A percentile compares a stretch with the other conserved stretches of the same genome.
Evolutionary conservation across 1,139 yeast species (phyloP).

Genomic region (Candida sp.): DNA sequence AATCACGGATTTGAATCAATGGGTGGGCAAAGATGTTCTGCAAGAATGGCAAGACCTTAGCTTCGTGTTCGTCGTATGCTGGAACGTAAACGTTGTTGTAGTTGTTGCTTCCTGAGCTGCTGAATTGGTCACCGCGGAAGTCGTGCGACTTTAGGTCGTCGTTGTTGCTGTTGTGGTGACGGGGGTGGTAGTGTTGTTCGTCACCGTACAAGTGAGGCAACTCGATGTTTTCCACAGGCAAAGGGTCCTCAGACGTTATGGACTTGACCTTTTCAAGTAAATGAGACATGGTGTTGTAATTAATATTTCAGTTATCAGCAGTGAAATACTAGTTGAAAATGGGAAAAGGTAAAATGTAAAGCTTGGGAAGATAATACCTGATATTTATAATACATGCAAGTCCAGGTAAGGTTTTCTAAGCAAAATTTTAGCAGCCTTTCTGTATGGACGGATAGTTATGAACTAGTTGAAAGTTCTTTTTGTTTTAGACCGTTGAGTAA

Average conservation of each 20-base stretch:
- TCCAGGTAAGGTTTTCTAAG: background rate
- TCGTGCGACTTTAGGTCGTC: conserved; percentile 16
- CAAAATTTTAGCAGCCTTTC: background rate
- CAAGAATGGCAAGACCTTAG: conserved; percentile 52
- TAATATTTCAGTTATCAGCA: background rate
- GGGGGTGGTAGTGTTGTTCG: conserved; percentile 6
- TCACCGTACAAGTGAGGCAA: conserved; percentile 24
- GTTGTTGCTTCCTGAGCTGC: background rate
- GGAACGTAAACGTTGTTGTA: conserved; percentile 27
- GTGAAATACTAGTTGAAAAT: too few relatives aligned
- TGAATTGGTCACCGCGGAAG: conserved; percentile 11
- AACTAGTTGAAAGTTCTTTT: too few relatives aligned
- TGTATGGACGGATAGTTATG: too few relatives aligned
- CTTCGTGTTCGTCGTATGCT: conserved; percentile 44
- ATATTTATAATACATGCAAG: background rate
- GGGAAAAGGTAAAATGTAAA: background rate
- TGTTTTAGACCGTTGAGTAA: too few relatives aligned
- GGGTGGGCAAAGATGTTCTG: conserved; percentile 46
- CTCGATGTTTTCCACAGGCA: conserved; percentile 17
- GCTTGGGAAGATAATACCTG: background rate
- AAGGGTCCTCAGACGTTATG: conserved; percentile 12
- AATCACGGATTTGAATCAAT: conserved; percentile 35
- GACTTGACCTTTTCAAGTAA: conserved; percentile 15
- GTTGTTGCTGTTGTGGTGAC: background rate
- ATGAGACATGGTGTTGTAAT: conserved; percentile 12